A percentile compares a stretch with the other conserved stretches of the same genome.
Evolutionary conservation across 2,329 filamentous ascomycete genomes (phyloP).

Genomic region (Penicillium sp.): DNA sequence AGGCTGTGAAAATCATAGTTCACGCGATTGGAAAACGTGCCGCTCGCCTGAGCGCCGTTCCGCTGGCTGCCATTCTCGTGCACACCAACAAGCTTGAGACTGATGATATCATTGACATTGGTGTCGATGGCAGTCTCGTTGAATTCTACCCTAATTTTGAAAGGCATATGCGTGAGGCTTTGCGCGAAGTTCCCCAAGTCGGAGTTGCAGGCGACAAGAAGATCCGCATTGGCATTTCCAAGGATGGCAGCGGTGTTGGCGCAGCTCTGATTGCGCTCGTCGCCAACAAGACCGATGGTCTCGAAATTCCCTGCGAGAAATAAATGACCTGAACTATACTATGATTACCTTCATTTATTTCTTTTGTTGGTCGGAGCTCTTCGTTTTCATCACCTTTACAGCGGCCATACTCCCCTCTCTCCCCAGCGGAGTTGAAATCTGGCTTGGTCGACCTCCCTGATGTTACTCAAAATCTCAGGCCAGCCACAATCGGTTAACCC

Average conservation of each 20-base stretch:
- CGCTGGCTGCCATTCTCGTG: slow-evolving; percentile 80
- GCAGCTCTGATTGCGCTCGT: slow-evolving; percentile 92
- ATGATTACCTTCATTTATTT: not conserved
- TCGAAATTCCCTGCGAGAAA: slow-evolving; percentile 16
- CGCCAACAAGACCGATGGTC: slow-evolving; percentile 55
- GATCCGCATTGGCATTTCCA: slow-evolving; percentile 92
- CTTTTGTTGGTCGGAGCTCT: not conserved
- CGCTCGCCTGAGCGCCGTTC: slow-evolving; percentile 81
- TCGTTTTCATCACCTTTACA: not conserved
- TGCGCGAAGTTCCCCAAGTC: slow-evolving; percentile 74
- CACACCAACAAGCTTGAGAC: slow-evolving; percentile 71
- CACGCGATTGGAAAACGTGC: slow-evolving; percentile 84
- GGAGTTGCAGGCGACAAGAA: slow-evolving; percentile 76
- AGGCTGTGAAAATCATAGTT: slow-evolving; percentile 80
- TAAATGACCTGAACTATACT: slow-evolving; percentile 5
- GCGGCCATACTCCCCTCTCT: not conserved
- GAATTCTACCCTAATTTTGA: slow-evolving; percentile 96
- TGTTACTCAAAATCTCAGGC: not conserved
- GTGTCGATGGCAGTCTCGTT: slow-evolving; percentile 90
- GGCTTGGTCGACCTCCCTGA: not conserved
- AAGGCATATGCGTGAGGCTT: slow-evolving; percentile 79
- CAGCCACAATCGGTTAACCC: not conserved
- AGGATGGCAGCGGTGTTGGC: slow-evolving; percentile 94
- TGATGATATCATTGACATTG: slow-evolving; percentile 77
- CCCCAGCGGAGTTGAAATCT: not conserved